Evolutionary conservation across 805 yeast species (phyloP).

Genomic region (Candida glaebosa): DNA sequence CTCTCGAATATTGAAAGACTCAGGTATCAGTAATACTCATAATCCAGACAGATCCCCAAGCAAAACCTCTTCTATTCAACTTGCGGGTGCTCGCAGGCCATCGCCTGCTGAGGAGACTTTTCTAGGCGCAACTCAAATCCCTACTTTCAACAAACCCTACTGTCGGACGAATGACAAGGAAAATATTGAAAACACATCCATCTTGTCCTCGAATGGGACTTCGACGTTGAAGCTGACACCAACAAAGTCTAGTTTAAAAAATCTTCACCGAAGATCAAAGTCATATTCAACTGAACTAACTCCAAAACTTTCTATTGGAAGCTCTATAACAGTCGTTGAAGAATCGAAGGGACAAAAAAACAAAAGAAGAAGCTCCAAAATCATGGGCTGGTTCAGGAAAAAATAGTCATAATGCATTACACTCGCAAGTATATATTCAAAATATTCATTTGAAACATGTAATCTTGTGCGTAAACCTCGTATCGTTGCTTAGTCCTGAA

Average conservation of each 20-base stretch:
- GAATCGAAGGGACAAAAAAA: not conserved
- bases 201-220: too few relatives aligned
- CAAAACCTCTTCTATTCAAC: not conserved
- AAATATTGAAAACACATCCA: not conserved
- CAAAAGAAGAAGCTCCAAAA: constrained; percentile 5
- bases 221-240: too few relatives aligned
- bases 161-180: constrained; percentile 1
- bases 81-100: constrained; percentile 6
- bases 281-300: not conserved
- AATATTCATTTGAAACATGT: too few relatives aligned
- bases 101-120: constrained; percentile 5
- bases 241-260: too few relatives aligned
- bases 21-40: not conserved
- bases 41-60: not conserved
- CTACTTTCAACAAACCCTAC: constrained; percentile 2
- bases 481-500: too few relatives aligned
- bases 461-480: too few relatives aligned
- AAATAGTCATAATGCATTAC: not conserved
- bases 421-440: too few relatives aligned
- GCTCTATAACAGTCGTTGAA: not conserved
- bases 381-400: constrained; percentile 9
- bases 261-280: not conserved
- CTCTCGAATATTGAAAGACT: not conserved
- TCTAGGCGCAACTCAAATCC: constrained; percentile 8
- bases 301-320: constrained; percentile 4